A percentile compares a stretch with the other conserved stretches of the same genome.
Conservation (phyloP, 225 moss, liverwort and hornwort species). For the Pseudoscleropodium purum region DNA sequence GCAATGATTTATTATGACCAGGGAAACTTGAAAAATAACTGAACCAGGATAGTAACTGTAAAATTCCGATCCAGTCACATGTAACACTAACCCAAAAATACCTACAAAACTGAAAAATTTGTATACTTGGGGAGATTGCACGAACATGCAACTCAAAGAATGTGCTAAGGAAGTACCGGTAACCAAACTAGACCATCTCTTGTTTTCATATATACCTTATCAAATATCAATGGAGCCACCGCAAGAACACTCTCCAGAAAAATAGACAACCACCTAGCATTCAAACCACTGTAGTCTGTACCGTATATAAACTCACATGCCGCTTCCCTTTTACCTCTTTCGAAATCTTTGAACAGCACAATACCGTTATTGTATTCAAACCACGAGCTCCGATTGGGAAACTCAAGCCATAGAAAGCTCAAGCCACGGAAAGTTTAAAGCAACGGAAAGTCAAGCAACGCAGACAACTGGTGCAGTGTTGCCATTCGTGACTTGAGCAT, state of each 20-base stretch:
- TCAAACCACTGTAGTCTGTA: neutral
- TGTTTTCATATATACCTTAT: neutral
- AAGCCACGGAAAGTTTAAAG: neutral
- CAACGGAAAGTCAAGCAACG: neutral
- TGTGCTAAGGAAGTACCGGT: neutral
- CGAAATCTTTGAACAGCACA: neutral
- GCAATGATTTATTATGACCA: neutral
- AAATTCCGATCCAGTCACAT: neutral
- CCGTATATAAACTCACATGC: neutral
- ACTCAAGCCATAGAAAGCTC: neutral
- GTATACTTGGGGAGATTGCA: neutral
- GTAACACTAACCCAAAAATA: neutral
- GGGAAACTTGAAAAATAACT: neutral
- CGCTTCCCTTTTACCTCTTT: neutral
- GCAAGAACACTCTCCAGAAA: neutral
- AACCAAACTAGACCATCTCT: neutral
- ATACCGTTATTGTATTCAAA: neutral
- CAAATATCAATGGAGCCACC: neutral
- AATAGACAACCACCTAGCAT: neutral
- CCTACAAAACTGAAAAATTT: neutral
- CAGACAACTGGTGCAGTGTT: neutral
- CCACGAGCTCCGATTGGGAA: neutral
- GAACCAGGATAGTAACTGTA: neutral
- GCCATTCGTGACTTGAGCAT: neutral
- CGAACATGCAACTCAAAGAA: slow-evolving; percentile 14